phyloP scores from a whole-genome alignment of 345 rosid genomes.

The Brassica napus region Da-Ae NC_063438.1:3348001-3348500 shows the following conservation, averaged over 20 bases:
- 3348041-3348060: slow-evolving; percentile 69
- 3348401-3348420: slow-evolving; percentile 29
- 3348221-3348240: neutral
- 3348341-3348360: slow-evolving; percentile 73
- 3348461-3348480: slow-evolving; percentile 47
- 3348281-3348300: slow-evolving; percentile 83
- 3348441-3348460: slow-evolving; percentile 26
- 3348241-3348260: slow-evolving; percentile 40
- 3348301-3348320: slow-evolving; percentile 86
- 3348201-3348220: slow-evolving; percentile 11
- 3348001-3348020: slow-evolving; percentile 51
- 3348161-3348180: slow-evolving; percentile 3
- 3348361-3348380: slow-evolving; percentile 57
- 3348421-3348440: slow-evolving; percentile 20
- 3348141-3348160: slow-evolving; percentile 88
- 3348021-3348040: slow-evolving; percentile 57
- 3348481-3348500: slow-evolving; percentile 51
- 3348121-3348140: slow-evolving; percentile 78
- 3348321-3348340: slow-evolving; percentile 90
- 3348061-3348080: slow-evolving; percentile 81
- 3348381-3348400: slow-evolving; percentile 27
- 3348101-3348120: slow-evolving; percentile 95
- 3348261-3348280: slow-evolving; percentile 79
- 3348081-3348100: slow-evolving; percentile 51
- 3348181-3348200: neutral